These are phyloP conservation scores for Aspergillus nidulans DNA, from an alignment of 495 filamentous ascomycete genomes.

Conservation along the genomic window DNA sequence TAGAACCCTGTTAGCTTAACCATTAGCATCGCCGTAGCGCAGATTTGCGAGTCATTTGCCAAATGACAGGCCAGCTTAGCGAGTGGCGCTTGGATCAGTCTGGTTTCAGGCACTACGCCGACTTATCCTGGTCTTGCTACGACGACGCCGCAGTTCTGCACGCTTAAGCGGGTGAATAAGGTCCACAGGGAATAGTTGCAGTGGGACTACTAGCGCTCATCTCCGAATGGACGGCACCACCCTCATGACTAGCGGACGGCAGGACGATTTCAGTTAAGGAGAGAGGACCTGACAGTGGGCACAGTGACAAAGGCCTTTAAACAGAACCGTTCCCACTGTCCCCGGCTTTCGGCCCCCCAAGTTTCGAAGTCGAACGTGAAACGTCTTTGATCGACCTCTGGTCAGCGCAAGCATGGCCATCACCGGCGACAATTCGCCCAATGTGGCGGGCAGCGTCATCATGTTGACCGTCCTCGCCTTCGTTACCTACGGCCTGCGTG, in stretches of 20 bases:
- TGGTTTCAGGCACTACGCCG: background rate
- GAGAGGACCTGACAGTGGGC: background rate
- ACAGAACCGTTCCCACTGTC: background rate
- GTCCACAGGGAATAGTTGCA: background rate
- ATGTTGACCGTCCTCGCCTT: conserved; percentile 18
- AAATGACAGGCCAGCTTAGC: background rate
- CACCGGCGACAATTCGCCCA: conserved; percentile 18
- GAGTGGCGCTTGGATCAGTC: background rate
- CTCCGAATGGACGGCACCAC: background rate
- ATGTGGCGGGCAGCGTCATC: conserved; percentile 18
- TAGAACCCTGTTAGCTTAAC: background rate
- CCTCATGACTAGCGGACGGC: background rate
- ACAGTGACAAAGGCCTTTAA: background rate
- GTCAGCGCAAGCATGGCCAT: conserved; percentile 16
- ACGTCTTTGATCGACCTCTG: background rate
- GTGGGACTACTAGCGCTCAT: background rate
- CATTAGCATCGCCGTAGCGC: no score
- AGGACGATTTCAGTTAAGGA: background rate
- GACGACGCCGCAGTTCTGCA: background rate
- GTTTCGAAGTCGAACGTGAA: background rate
- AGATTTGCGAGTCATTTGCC: background rate
- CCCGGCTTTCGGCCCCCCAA: background rate
- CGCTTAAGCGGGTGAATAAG: background rate
- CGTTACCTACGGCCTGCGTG: conserved; percentile 17
- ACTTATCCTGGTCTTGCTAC: background rate